A percentile compares a stretch with the other conserved stretches of the same genome.
Conservation (phyloP, 192 early-diverging fungal species). For the Phycomyces nitens region DNA sequence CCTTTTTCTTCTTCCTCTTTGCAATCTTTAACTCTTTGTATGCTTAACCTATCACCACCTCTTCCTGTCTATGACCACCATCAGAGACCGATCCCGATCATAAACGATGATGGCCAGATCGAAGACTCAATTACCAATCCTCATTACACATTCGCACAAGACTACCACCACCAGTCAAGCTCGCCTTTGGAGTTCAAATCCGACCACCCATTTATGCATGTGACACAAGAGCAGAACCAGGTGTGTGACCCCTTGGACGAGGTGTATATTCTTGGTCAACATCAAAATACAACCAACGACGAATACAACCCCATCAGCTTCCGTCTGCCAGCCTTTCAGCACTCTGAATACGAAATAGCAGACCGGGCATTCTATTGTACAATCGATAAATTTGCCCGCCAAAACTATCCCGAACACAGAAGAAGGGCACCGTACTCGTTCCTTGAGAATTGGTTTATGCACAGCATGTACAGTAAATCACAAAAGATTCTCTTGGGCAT, state of each 20-base stretch:
- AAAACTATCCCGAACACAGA: conserved; percentile 11
- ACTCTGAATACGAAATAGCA: conserved; percentile 20
- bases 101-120: too few species aligned
- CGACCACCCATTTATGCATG: too few species aligned
- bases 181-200: too few species aligned
- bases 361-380: conserved; percentile 28
- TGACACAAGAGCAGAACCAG: too few species aligned
- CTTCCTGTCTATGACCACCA: too few species aligned
- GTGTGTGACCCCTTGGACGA: conserved; percentile 3
- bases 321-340: background rate
- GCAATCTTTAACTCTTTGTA: too few species aligned
- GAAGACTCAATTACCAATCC: too few species aligned
- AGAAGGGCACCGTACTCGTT: conserved; percentile 27
- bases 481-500: conserved; percentile 29
- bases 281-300: conserved; percentile 14
- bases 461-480: conserved; percentile 37
- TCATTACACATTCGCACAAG: too few species aligned
- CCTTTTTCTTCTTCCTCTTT: too few species aligned
- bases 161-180: too few species aligned
- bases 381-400: conserved; percentile 25
- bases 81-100: too few species aligned
- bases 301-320: background rate
- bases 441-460: conserved; percentile 27
- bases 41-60: too few species aligned
- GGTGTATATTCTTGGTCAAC: conserved; percentile 19